Conservation (phyloP, 371 early-diverging fungal genomes). For the Parasitella parasitica region DNA sequence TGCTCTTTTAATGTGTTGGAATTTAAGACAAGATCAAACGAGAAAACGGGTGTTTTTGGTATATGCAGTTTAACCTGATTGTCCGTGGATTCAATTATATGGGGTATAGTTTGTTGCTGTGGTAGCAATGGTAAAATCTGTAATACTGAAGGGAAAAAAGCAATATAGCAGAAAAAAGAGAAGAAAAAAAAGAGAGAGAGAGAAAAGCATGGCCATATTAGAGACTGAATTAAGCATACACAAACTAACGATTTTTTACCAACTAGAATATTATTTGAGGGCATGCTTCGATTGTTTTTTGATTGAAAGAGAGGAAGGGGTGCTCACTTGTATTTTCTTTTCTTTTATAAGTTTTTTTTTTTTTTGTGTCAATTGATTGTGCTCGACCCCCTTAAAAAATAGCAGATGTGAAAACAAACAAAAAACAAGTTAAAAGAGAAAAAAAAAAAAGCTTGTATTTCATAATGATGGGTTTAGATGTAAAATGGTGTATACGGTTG, state of each 20-base stretch:
- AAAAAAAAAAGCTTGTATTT: no score
- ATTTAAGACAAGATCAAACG: slow-evolving; percentile 4
- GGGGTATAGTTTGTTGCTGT: not conserved
- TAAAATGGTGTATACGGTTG: no score
- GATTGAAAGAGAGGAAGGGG: not conserved
- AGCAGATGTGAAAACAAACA: not conserved
- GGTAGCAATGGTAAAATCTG: not conserved
- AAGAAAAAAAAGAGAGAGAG: no score
- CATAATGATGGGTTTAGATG: no score
- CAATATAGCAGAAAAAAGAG: no score
- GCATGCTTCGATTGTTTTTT: not conserved
- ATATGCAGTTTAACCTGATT: slow-evolving; percentile 3
- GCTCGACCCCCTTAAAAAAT: no score
- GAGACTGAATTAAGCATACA: not conserved
- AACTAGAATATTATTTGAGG: not conserved
- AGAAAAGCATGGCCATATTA: not conserved
- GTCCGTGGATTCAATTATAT: slow-evolving; percentile 10
- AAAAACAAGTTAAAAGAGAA: not conserved
- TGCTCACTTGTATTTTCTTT: not conserved
- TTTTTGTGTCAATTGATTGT: not conserved
- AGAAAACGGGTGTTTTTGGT: slow-evolving; percentile 1
- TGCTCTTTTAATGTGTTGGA: not conserved
- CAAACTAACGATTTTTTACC: not conserved
- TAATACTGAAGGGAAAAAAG: not conserved
- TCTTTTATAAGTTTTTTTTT: not conserved